phyloP scores from a whole-genome alignment of 2,329 filamentous ascomycete species.

The Sporothrix luriei region DNA sequence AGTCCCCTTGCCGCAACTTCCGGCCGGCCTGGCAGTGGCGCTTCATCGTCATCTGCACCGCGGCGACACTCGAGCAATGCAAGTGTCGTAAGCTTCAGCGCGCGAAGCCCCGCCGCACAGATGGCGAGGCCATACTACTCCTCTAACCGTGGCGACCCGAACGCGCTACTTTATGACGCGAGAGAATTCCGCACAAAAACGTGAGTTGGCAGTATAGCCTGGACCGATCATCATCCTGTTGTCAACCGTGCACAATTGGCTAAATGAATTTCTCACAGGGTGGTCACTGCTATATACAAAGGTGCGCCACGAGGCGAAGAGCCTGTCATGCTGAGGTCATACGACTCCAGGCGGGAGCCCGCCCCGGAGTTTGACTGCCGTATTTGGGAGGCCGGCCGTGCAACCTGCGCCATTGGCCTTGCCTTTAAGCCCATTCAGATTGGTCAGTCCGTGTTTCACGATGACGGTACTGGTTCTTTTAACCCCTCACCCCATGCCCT shows the following conservation, averaged over 20 bases:
- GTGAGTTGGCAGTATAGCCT: constrained; percentile 56
- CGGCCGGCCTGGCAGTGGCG: constrained; percentile 44
- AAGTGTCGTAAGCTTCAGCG: constrained; percentile 80
- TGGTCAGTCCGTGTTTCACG: constrained; percentile 89
- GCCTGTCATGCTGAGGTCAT: constrained; percentile 81
- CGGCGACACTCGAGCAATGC: constrained; percentile 74
- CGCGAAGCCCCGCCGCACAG: constrained; percentile 62
- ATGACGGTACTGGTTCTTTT: constrained; percentile 88
- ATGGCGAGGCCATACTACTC: constrained; percentile 56
- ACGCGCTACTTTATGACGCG: constrained; percentile 84
- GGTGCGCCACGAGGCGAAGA: constrained; percentile 70
- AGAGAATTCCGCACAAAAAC: constrained; percentile 87
- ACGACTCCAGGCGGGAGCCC: constrained; percentile 90
- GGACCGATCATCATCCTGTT: neutral
- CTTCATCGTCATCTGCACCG: constrained; percentile 45
- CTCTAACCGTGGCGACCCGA: constrained; percentile 73
- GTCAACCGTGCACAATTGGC: neutral
- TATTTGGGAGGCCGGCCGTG: constrained; percentile 94
- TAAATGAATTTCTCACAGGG: constrained; percentile 55
- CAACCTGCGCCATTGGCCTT: constrained; percentile 86
- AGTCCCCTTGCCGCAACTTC: constrained; percentile 46
- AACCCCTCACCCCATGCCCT: constrained; percentile 84
- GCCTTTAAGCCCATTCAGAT: constrained; percentile 96
- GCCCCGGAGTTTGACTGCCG: constrained; percentile 90
- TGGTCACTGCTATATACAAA: constrained; percentile 87